These are phyloP conservation scores for Cubamyces lactineus DNA, from an alignment of 768 basidiomycete genomes.

Conservation along the genomic window DNA sequence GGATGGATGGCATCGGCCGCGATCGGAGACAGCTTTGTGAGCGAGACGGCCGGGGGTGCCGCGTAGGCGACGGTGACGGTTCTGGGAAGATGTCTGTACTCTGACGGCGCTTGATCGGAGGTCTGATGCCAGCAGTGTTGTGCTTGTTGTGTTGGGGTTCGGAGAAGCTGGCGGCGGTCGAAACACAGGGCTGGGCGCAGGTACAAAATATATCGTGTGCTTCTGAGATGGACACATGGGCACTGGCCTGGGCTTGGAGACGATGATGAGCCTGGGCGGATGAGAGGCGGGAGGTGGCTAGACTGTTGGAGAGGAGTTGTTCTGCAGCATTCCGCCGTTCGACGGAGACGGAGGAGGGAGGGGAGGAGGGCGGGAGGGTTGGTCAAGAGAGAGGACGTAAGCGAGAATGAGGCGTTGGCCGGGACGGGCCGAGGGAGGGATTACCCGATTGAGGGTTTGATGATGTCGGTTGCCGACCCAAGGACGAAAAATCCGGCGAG, in stretches of 20 bases:
- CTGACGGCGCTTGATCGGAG: constrained; percentile 8
- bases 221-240: no score
- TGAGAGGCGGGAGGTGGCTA: background rate
- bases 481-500: constrained; percentile 7
- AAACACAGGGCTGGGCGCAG: no score
- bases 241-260: no score
- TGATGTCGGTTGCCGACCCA: constrained; percentile 16
- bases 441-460: constrained; percentile 7
- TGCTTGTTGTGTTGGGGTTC: background rate
- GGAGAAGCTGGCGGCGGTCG: no score
- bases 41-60: background rate
- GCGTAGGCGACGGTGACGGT: background rate
- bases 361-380: background rate
- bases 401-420: constrained; percentile 2
- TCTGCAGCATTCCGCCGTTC: background rate
- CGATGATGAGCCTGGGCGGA: background rate
- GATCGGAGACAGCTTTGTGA: constrained; percentile 4
- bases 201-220: no score
- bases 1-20: constrained; percentile 1
- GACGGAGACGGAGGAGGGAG: background rate
- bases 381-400: constrained; percentile 12
- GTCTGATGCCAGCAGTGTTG: background rate
- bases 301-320: no score
- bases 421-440: constrained; percentile 16
- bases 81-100: background rate